Evolutionary conservation across 73 alveolate genomes (phyloP).

Genomic region (Paramecium bursaria): DNA sequence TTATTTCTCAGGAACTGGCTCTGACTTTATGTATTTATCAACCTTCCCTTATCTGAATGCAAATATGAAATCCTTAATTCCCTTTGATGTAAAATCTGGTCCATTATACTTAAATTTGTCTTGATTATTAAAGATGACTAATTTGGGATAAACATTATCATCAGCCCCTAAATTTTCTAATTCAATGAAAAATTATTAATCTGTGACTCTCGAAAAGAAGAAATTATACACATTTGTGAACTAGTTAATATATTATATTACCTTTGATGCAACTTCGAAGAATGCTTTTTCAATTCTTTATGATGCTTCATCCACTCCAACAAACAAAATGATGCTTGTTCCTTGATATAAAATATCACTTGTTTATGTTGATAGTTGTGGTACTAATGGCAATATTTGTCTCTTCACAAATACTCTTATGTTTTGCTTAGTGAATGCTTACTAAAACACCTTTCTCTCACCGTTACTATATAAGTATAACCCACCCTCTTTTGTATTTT

Average conservation of each 20-base stretch:
- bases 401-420: not conserved
- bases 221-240: constrained; percentile 33
- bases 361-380: constrained; percentile 21
- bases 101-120: constrained; percentile 40
- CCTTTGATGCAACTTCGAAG: constrained; percentile 51
- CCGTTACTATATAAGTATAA: constrained; percentile 17
- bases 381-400: constrained; percentile 43
- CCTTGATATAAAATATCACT: constrained; percentile 9
- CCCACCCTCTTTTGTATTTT: constrained; percentile 23
- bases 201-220: not conserved
- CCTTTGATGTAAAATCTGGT: constrained; percentile 46
- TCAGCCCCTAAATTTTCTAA: constrained; percentile 44
- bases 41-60: constrained; percentile 54
- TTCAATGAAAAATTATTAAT: constrained; percentile 43
- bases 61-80: constrained; percentile 34
- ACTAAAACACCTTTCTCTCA: constrained; percentile 11
- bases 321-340: constrained; percentile 17
- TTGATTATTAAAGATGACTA: constrained; percentile 14
- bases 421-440: constrained; percentile 43
- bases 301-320: constrained; percentile 32
- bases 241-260: no score
- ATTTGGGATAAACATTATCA: constrained; percentile 46
- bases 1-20: constrained; percentile 35
- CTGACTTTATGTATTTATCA: constrained; percentile 21
- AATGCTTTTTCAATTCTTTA: constrained; percentile 45